Percentiles rank a stretch among this genome's conserved stretches.
Conservation (phyloP, 2,329 filamentous ascomycete genomes). For the Geosmithia putterillii region DNA sequence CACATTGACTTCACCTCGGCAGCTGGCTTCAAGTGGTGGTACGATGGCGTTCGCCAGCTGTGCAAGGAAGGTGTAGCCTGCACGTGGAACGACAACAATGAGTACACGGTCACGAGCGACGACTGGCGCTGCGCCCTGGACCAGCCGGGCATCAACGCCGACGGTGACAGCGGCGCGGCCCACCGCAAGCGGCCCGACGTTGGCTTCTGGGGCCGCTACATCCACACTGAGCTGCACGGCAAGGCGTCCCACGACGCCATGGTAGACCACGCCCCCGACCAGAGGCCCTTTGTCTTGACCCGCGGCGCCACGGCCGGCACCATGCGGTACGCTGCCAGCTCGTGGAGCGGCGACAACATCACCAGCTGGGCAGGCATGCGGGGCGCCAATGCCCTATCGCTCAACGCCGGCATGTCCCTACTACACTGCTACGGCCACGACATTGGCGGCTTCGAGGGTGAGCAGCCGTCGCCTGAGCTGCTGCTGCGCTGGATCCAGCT, state of each 20-base stretch:
- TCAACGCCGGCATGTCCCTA: slow-evolving; percentile 56
- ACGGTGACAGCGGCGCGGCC: slow-evolving; percentile 18
- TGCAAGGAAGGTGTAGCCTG: slow-evolving; percentile 54
- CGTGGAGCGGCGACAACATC: slow-evolving; percentile 65
- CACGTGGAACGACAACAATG: slow-evolving; percentile 74
- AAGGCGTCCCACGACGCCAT: slow-evolving; percentile 60
- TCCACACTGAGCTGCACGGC: slow-evolving; percentile 61
- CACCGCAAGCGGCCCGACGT: slow-evolving; percentile 31
- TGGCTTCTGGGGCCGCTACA: slow-evolving; percentile 55
- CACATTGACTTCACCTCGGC: slow-evolving; percentile 64
- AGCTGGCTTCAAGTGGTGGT: slow-evolving; percentile 60
- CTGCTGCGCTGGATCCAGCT: slow-evolving; percentile 64
- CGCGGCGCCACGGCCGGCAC: slow-evolving; percentile 60
- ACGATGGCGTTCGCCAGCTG: slow-evolving; percentile 50
- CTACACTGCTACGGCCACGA: slow-evolving; percentile 63
- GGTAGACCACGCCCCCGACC: slow-evolving; percentile 41
- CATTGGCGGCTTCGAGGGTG: slow-evolving; percentile 65
- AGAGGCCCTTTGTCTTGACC: slow-evolving; percentile 56
- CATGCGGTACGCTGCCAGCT: slow-evolving; percentile 56
- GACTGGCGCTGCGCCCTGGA: slow-evolving; percentile 51
- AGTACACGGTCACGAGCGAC: slow-evolving; percentile 56
- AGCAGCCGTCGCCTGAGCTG: slow-evolving; percentile 58
- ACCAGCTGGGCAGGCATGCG: slow-evolving; percentile 65
- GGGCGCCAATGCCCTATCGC: slow-evolving; percentile 55
- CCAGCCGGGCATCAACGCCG: slow-evolving; percentile 13